Conservation (phyloP, 495 filamentous ascomycete species). For the Evernia prunastri region DNA sequence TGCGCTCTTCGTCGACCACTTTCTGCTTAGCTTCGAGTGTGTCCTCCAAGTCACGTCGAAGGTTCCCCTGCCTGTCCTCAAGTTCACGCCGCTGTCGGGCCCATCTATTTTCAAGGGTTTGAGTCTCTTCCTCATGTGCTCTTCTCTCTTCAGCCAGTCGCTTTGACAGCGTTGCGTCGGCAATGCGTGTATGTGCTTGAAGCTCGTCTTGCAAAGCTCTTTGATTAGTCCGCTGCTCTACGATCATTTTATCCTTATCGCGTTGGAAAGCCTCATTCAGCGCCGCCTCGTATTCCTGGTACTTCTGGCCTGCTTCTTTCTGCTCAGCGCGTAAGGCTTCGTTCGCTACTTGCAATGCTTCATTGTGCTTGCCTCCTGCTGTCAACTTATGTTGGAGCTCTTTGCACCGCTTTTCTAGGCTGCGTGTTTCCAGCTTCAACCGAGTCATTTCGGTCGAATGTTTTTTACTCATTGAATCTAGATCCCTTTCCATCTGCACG, state of each 20-base stretch:
- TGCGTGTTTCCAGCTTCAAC: slow-evolving; percentile 50
- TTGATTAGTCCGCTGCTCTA: slow-evolving; percentile 26
- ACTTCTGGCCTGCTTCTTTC: slow-evolving; percentile 22
- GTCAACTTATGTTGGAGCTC: slow-evolving; percentile 42
- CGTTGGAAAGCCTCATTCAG: slow-evolving; percentile 24
- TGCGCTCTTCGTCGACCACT: slow-evolving; percentile 22
- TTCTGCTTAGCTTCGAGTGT: slow-evolving; percentile 19
- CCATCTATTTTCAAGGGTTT: slow-evolving; percentile 16
- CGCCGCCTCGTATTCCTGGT: slow-evolving; percentile 22
- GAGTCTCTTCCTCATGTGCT: slow-evolving; percentile 20
- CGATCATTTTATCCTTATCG: slow-evolving; percentile 25
- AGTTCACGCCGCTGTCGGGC: slow-evolving; percentile 18
- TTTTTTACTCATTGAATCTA: slow-evolving; percentile 37
- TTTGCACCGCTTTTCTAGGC: slow-evolving; percentile 50
- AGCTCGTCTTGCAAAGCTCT: slow-evolving; percentile 27
- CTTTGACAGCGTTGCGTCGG: slow-evolving; percentile 12
- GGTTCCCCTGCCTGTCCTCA: slow-evolving; percentile 19
- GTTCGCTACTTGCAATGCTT: slow-evolving; percentile 42
- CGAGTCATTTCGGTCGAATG: slow-evolving; percentile 45
- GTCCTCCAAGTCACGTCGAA: slow-evolving; percentile 17
- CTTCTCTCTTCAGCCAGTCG: slow-evolving; percentile 14
- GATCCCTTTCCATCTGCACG: slow-evolving; percentile 45
- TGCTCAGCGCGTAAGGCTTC: slow-evolving; percentile 33
- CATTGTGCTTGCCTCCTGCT: slow-evolving; percentile 37
- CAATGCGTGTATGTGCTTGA: slow-evolving; percentile 11